phyloP scores from a whole-genome alignment of 495 filamentous ascomycete genomes.

The Daldinia concentrica region DNA sequence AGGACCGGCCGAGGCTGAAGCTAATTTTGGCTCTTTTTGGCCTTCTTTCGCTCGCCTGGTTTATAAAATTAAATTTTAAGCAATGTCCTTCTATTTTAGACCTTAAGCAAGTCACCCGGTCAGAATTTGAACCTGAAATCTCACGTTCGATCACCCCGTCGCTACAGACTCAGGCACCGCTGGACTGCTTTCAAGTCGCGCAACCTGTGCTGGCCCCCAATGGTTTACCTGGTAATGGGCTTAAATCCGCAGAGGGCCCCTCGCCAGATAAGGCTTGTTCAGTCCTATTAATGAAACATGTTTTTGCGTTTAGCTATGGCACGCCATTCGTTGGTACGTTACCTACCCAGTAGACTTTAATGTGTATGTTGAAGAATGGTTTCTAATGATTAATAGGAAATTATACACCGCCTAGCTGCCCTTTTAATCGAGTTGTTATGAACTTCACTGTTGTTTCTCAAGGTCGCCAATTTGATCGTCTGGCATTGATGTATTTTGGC shows the following conservation, averaged over 20 bases:
- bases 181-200: constrained; percentile 73
- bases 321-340: constrained; percentile 78
- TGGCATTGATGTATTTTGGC: constrained; percentile 82
- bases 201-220: constrained; percentile 64
- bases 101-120: constrained; percentile 7
- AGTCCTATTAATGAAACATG: constrained; percentile 72
- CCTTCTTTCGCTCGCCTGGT: constrained; percentile 14
- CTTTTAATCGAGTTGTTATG: constrained; percentile 83
- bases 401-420: constrained; percentile 76
- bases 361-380: background rate
- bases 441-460: constrained; percentile 81
- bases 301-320: constrained; percentile 81
- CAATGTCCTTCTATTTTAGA: background rate
- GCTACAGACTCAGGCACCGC: constrained; percentile 43
- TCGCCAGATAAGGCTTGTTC: constrained; percentile 56
- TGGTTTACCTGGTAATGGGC: constrained; percentile 36
- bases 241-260: constrained; percentile 12
- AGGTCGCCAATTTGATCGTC: constrained; percentile 81
- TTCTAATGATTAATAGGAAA: constrained; percentile 56
- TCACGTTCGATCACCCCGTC: constrained; percentile 8
- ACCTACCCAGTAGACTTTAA: background rate
- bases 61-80: background rate
- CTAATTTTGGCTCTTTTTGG: constrained; percentile 12
- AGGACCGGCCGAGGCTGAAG: background rate
- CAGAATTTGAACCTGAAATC: constrained; percentile 12